Base-by-base conservation (phyloP, 2,329 filamentous ascomycete genomes). In the Gaeumannomyces tritici region DNA sequence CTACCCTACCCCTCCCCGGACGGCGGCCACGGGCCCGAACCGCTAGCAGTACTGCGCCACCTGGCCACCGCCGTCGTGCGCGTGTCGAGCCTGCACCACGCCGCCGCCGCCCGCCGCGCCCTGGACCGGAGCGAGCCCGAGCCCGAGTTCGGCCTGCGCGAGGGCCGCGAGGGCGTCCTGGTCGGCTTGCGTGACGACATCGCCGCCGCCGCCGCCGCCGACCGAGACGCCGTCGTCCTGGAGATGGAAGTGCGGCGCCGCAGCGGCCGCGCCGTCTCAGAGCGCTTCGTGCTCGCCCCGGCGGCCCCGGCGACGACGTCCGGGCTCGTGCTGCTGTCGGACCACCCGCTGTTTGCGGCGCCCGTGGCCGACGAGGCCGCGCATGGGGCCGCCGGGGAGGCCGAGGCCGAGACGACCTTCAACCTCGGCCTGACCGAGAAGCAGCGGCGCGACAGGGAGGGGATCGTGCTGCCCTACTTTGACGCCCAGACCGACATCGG, bases 391-490 rank as follows among this genome's bases (percentile, higher is more conserved):
- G 73, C 66, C 7, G 76, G 70, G 47, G 82, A 82, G 29, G 82
- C 82, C 42, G 79, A 85, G 63, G 83, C 84, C 5, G 84, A 86
- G 68, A 89, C 89, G 12, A 96, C 93, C 0, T 99, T 99, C 72
- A 89, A 89, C 66, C 76, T 99, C 4, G 88, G 89, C 0, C 77
- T 99, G 64, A 98, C 93, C 24, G 93, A 96, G 64, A 92, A 95
- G 77, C 95, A 99, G 77, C 84, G 89, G 68, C 81, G 83, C 66
- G 93, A 96, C 60, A 80, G 95, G 29, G 93, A 97, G 69, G 90
- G 89, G 0, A 90, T 99, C 11, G 90, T 98, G 55, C 73, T 98
- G 73, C 95, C 95, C 21, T 98, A 99, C 73, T 97, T 96, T 75
- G 95, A 99, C 78, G 95, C 95, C 28, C 95, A 99, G 80, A 90